These are phyloP conservation scores for Dendrothele bispora DNA, from an alignment of 768 basidiomycete species.

Conservation along the genomic window DNA sequence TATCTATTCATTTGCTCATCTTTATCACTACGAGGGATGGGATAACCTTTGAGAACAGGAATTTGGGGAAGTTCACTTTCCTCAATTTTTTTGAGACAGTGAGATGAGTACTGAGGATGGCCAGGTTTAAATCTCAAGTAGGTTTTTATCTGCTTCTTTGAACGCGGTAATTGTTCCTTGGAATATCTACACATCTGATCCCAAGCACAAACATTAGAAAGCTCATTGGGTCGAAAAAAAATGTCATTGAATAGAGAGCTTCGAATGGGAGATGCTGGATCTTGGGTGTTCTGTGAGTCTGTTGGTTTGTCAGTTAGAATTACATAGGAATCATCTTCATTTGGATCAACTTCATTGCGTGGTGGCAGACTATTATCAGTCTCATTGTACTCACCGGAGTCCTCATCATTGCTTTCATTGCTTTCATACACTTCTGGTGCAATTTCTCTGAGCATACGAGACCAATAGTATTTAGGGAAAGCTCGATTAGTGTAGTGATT, in stretches of 20 bases:
- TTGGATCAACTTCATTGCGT: too few relatives aligned
- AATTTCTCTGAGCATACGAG: too few relatives aligned
- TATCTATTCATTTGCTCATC: neutral
- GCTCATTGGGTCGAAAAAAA: neutral
- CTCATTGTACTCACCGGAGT: too few relatives aligned
- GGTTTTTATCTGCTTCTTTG: neutral
- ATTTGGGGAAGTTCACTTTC: neutral
- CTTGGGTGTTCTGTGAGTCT: too few relatives aligned
- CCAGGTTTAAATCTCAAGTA: neutral
- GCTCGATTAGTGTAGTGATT: slow-evolving; percentile 2
- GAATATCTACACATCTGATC: neutral
- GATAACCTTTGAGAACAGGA: neutral
- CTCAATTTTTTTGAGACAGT: neutral
- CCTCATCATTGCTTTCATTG: too few relatives aligned
- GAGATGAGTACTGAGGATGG: neutral
- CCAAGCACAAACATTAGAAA: neutral
- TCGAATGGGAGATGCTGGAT: too few relatives aligned
- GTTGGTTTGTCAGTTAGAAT: too few relatives aligned
- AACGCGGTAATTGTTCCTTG: neutral
- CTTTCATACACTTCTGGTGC: too few relatives aligned
- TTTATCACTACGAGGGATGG: neutral
- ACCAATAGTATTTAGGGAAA: neutral
- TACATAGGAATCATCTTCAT: too few relatives aligned
- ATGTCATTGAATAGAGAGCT: too few relatives aligned
- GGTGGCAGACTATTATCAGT: too few relatives aligned